Evolutionary conservation across 176 grass and related monocot species (phyloP).

Genomic region (Raddia guianensis): DNA sequence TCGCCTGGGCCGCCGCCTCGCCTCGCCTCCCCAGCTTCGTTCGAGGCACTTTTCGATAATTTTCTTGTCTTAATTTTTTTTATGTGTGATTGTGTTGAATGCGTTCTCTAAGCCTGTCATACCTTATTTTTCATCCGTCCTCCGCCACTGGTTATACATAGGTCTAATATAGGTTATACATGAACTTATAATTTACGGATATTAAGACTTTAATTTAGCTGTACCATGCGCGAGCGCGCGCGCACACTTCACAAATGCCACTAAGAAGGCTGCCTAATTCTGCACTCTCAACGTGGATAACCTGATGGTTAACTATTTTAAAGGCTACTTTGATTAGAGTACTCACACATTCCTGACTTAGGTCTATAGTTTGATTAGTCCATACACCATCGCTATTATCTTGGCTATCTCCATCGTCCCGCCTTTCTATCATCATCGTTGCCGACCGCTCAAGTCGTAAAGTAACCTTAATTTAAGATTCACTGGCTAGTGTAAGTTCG

Average conservation of each 20-base stretch:
- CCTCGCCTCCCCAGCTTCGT: too few relatives aligned
- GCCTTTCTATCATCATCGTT: neutral
- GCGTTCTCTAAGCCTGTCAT: too few relatives aligned
- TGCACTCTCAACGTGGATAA: constrained; percentile 10
- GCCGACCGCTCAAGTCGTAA: constrained; percentile 36
- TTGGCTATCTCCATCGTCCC: neutral
- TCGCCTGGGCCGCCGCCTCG: too few relatives aligned
- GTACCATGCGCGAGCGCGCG: neutral
- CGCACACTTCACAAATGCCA: neutral
- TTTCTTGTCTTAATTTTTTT: too few relatives aligned
- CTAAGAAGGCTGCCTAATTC: constrained; percentile 50
- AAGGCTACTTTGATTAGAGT: constrained; percentile 20
- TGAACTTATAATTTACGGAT: too few relatives aligned
- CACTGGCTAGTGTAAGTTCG: neutral
- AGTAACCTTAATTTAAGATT: constrained; percentile 15
- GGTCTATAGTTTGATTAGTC: constrained; percentile 11
- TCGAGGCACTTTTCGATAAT: too few relatives aligned
- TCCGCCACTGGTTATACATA: too few relatives aligned
- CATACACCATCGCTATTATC: constrained; percentile 31
- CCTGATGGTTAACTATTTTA: neutral
- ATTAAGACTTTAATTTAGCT: neutral
- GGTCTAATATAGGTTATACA: too few relatives aligned
- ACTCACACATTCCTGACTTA: constrained; percentile 23
- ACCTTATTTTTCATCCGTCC: too few relatives aligned
- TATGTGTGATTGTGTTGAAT: too few relatives aligned